phyloP scores from a whole-genome alignment of 139 green algal genomes.

The Chlamydomonas incerta region DNA sequence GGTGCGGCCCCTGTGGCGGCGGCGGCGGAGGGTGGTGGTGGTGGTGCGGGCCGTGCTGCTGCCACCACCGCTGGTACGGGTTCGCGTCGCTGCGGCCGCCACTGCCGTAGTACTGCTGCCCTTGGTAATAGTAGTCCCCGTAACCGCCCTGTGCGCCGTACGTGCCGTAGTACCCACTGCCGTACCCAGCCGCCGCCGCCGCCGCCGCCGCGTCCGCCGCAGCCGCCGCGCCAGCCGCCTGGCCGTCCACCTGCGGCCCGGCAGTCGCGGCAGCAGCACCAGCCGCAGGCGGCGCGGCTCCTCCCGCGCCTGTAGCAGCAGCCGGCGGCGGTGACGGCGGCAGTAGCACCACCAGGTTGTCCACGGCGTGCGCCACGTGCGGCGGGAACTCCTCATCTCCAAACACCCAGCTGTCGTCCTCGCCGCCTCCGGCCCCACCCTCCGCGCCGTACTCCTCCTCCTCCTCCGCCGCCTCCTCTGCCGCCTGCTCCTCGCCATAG shows the following conservation, averaged over 20 bases:
- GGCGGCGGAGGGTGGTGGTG: not conserved
- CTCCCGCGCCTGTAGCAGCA: not conserved
- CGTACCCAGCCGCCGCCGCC: not conserved
- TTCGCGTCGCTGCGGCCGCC: too few relatives aligned
- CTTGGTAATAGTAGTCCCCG: not conserved
- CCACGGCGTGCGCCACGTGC: conserved; percentile 3
- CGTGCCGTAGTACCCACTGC: not conserved
- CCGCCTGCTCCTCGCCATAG: not conserved
- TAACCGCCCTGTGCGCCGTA: not conserved
- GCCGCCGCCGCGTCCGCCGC: not conserved
- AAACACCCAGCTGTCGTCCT: conserved; percentile 36
- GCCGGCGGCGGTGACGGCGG: not conserved
- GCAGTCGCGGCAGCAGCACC: not conserved
- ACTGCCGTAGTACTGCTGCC: not conserved
- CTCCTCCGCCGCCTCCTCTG: not conserved
- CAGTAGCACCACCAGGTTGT: conserved; percentile 29
- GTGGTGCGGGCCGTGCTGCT: not conserved
- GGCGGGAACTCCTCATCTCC: conserved; percentile 33
- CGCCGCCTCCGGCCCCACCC: not conserved
- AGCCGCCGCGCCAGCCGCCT: not conserved
- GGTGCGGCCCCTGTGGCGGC: not conserved
- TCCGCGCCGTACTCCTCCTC: not conserved
- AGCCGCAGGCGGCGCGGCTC: not conserved
- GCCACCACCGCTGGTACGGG: not conserved
- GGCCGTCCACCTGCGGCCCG: not conserved